These are phyloP conservation scores for Phycomyces blakesleeanus DNA, from an alignment of 192 early-diverging fungal species.

Conservation along the genomic window DNA sequence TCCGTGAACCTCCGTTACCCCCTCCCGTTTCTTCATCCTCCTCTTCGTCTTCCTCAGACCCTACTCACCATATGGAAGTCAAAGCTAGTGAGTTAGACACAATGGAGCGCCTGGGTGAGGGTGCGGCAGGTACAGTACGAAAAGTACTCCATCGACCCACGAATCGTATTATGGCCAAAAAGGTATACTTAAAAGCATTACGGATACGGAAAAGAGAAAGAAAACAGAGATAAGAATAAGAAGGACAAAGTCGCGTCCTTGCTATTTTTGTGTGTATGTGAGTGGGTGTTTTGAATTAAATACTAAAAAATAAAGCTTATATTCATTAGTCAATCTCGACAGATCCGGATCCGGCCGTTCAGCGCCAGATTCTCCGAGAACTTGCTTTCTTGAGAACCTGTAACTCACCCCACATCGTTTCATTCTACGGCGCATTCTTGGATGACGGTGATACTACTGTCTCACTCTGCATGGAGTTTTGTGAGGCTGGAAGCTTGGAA, in stretches of 20 bases:
- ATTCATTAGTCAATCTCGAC: constrained; percentile 51
- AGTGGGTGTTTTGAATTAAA: too few species aligned
- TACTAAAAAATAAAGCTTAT: neutral
- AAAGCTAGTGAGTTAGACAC: constrained; percentile 70
- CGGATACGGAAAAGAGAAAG: too few species aligned
- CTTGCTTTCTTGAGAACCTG: constrained; percentile 86
- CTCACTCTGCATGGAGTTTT: constrained; percentile 96
- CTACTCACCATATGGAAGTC: constrained; percentile 25
- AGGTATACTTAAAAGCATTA: constrained; percentile 59
- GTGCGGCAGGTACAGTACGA: constrained; percentile 84
- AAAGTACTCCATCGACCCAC: constrained; percentile 78
- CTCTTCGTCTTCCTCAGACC: neutral
- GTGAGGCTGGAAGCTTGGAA: constrained; percentile 91
- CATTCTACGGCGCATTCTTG: constrained; percentile 90
- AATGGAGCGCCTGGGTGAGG: constrained; percentile 81
- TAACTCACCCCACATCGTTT: constrained; percentile 89
- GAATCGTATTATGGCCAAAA: constrained; percentile 86
- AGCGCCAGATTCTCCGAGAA: constrained; percentile 87
- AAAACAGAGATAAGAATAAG: neutral
- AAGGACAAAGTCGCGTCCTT: neutral
- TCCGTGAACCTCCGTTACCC: neutral
- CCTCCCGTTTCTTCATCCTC: neutral
- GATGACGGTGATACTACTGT: constrained; percentile 75
- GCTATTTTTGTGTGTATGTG: too few species aligned
- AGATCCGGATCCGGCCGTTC: constrained; percentile 62